Evolutionary conservation across 2,329 filamentous ascomycete species (phyloP).

Genomic region (Nectriaceae sp.): DNA sequence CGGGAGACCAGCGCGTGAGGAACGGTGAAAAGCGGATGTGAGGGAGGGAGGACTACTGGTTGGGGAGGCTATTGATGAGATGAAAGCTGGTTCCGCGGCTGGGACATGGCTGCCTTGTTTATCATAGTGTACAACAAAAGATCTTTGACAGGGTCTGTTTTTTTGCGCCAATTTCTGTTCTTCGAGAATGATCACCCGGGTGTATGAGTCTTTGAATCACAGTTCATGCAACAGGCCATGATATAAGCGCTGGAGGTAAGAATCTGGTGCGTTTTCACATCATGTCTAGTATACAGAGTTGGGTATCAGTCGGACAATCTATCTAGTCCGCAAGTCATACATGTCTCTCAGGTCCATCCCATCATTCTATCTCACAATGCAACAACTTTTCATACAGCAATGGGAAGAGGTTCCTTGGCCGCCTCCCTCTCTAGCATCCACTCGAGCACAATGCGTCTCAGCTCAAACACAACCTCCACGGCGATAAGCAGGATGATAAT

Average conservation of each 20-base stretch:
- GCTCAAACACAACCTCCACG: slow-evolving; percentile 87
- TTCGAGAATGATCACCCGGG: too few species aligned
- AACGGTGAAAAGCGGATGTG: too few species aligned
- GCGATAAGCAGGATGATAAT: slow-evolving; percentile 94
- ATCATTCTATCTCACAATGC: too few species aligned
- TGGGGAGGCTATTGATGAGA: too few species aligned
- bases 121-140: background rate
- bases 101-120: background rate
- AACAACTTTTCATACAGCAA: slow-evolving; percentile 16
- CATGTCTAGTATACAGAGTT: background rate
- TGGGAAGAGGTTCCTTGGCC: slow-evolving; percentile 19
- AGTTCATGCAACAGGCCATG: too few species aligned
- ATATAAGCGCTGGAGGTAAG: too few species aligned
- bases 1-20: too few species aligned
- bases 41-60: too few species aligned
- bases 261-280: background rate
- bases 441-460: slow-evolving; percentile 72
- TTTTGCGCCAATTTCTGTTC: background rate
- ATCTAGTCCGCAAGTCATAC: background rate
- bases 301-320: background rate
- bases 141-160: background rate
- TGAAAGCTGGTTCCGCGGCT: too few species aligned
- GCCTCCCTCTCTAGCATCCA: slow-evolving; percentile 41
- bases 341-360: background rate
- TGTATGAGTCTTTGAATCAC: too few species aligned